phyloP scores from a whole-genome alignment of 805 yeast species.

The Kodamaea kakaduensis region DNA sequence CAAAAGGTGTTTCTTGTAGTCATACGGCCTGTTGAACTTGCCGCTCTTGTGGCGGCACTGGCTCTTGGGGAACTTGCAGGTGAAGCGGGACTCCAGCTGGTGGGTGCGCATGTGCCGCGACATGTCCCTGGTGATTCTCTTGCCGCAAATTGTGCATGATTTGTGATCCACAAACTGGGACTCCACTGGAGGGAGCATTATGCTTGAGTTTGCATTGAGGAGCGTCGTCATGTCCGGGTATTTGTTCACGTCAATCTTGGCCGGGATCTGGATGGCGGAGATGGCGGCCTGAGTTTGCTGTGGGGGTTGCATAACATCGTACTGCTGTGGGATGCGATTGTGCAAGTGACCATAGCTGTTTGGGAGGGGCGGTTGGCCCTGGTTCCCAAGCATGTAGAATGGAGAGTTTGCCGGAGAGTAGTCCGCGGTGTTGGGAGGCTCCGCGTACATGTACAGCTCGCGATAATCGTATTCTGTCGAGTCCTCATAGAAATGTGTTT shows the following conservation, averaged over 20 bases:
- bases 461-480: slow-evolving; percentile 12
- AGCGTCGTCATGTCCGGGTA: slow-evolving; percentile 39
- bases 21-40: slow-evolving; percentile 64
- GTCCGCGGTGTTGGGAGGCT: slow-evolving; percentile 5
- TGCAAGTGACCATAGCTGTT: background rate
- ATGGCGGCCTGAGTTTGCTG: slow-evolving; percentile 3
- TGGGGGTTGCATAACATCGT: slow-evolving; percentile 5
- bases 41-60: slow-evolving; percentile 57
- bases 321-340: slow-evolving; percentile 1
- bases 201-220: slow-evolving; percentile 31
- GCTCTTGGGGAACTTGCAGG: slow-evolving; percentile 53
- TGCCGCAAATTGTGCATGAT: slow-evolving; percentile 51
- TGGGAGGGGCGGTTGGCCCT: background rate
- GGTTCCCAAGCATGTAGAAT: slow-evolving; percentile 6
- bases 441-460: slow-evolving; percentile 13
- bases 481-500: slow-evolving; percentile 5
- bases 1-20: slow-evolving; percentile 60
- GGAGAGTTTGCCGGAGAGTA: slow-evolving; percentile 10
- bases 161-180: slow-evolving; percentile 34
- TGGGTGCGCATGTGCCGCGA: slow-evolving; percentile 62
- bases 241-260: slow-evolving; percentile 16
- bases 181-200: slow-evolving; percentile 35
- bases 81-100: slow-evolving; percentile 52
- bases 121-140: slow-evolving; percentile 55
- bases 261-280: slow-evolving; percentile 12